Evolutionary conservation across 2,329 filamentous ascomycete genomes (phyloP).

Genomic region (Xylariaceae sp.): DNA sequence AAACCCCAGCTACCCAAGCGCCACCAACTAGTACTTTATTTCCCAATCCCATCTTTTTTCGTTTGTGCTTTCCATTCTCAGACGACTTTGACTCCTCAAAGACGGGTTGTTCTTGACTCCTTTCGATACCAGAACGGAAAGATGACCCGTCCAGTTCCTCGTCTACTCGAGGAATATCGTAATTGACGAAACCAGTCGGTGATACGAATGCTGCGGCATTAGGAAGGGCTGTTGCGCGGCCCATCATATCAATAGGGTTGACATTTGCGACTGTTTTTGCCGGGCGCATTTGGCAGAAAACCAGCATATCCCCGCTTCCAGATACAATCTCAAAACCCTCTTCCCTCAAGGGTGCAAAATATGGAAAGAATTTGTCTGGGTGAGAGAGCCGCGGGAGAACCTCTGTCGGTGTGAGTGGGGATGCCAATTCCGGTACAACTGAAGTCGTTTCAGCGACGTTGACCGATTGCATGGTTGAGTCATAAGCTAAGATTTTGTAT

Average conservation of each 20-base stretch:
- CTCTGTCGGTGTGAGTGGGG: slow-evolving; percentile 54
- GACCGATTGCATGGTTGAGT: slow-evolving; percentile 54
- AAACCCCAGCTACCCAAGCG: slow-evolving; percentile 49
- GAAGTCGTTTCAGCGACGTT: slow-evolving; percentile 59
- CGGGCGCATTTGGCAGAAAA: slow-evolving; percentile 58
- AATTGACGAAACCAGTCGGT: slow-evolving; percentile 63
- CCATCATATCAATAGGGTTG: slow-evolving; percentile 59
- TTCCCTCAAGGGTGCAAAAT: slow-evolving; percentile 54
- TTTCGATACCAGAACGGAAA: slow-evolving; percentile 42
- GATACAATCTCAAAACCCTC: slow-evolving; percentile 66
- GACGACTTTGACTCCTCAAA: slow-evolving; percentile 39
- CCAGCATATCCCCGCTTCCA: slow-evolving; percentile 58
- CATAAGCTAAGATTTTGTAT: slow-evolving; percentile 66
- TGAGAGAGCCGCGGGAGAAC: slow-evolving; percentile 58
- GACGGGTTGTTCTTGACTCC: slow-evolving; percentile 44
- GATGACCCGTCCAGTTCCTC: slow-evolving; percentile 27
- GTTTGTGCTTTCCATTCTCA: slow-evolving; percentile 34
- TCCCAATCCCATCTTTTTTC: slow-evolving; percentile 38
- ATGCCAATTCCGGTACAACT: slow-evolving; percentile 43
- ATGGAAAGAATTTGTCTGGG: slow-evolving; percentile 61
- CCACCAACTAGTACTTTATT: slow-evolving; percentile 52
- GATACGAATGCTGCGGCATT: slow-evolving; percentile 57
- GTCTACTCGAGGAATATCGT: slow-evolving; percentile 41
- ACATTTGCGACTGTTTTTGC: slow-evolving; percentile 27
- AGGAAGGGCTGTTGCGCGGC: slow-evolving; percentile 36